phyloP scores from a whole-genome alignment of 306 rosid species.

The Cucumis melo region DNA sequence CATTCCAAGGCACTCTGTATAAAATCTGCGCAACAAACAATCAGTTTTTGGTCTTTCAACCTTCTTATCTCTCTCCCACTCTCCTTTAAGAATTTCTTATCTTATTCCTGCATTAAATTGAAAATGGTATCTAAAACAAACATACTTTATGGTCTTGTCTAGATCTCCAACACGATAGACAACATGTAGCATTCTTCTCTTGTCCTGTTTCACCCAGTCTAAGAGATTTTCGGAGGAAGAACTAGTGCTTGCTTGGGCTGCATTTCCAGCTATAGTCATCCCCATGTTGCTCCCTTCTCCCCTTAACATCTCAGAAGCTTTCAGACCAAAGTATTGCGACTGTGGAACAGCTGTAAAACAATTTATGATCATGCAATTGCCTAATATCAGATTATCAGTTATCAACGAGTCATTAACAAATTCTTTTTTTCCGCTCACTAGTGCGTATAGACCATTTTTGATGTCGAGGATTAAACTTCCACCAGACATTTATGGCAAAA shows the following conservation, averaged over 20 bases:
- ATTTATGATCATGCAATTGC: constrained; percentile 8
- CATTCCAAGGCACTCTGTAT: constrained; percentile 77
- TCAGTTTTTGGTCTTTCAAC: background rate
- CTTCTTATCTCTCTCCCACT: background rate
- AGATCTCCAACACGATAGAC: constrained; percentile 80
- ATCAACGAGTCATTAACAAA: background rate
- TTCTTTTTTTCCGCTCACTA: background rate
- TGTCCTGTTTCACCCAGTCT: constrained; percentile 75
- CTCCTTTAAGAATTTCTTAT: background rate
- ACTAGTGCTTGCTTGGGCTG: constrained; percentile 38
- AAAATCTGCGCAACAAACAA: constrained; percentile 50
- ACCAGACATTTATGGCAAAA: background rate
- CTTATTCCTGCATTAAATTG: background rate
- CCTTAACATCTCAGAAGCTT: constrained; percentile 38
- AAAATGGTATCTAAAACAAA: background rate
- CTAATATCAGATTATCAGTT: background rate
- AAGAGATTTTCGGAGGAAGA: constrained; percentile 48
- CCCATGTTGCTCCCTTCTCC: constrained; percentile 25
- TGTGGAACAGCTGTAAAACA: constrained; percentile 36
- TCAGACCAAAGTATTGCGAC: constrained; percentile 33
- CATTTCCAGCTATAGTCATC: constrained; percentile 33
- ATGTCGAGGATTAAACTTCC: background rate
- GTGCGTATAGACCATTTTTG: background rate
- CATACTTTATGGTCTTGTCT: constrained; percentile 83
- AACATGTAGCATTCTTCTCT: constrained; percentile 70